Evolutionary conservation across 768 basidiomycete genomes (phyloP), one percentile per base, ranked within the genome.

Genomic region (Tephrocybe sp.): DNA sequence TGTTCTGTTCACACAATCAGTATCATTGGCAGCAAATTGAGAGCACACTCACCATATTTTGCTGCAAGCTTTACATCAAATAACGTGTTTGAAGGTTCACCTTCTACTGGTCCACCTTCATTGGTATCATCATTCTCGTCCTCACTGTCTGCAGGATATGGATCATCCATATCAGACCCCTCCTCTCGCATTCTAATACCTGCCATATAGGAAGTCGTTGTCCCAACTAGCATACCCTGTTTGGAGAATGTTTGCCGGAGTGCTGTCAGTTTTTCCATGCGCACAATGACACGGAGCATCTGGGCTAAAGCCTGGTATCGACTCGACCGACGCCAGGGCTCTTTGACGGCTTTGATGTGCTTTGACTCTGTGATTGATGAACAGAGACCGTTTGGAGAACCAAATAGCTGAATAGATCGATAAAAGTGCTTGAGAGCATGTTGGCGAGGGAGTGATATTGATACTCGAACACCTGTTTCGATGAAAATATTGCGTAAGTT

Each of bases 401-500:
- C 33, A 34, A 34, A 34, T 4, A 34, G 33, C 13, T 34, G 33
- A 16, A 34, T 34, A 15, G 33, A 34, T 16, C 33, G n/a, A 15
- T 34, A 34, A 15, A 34, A 43, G 42, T 53, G 47, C 5, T 34
- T 42, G 11, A 53, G 39, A 16, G 41, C 43, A 42, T 53, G 51
- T 37, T 53, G 51, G 33, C 34, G 40, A 18, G 51, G 51, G 10
- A 53, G 27, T 34, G 51, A 53, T 34, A 53, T 43, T 15, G 34
- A 39, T 3, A 18, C 13, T 19, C 40, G 29, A 30, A 53, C 41
- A 27, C 46, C 40, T 15, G 39, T 36, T 46, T 34, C 13, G 22
- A 47, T 47, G 21, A 47, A 47, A 31, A 47, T 42, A 15, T 43
- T 42, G 13, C 37, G 24, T n/a, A 43, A 29, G 4, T 50, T 13